Conservation (phyloP, 192 early-diverging fungal genomes). For the Hyaloraphidium curvatum region DNA sequence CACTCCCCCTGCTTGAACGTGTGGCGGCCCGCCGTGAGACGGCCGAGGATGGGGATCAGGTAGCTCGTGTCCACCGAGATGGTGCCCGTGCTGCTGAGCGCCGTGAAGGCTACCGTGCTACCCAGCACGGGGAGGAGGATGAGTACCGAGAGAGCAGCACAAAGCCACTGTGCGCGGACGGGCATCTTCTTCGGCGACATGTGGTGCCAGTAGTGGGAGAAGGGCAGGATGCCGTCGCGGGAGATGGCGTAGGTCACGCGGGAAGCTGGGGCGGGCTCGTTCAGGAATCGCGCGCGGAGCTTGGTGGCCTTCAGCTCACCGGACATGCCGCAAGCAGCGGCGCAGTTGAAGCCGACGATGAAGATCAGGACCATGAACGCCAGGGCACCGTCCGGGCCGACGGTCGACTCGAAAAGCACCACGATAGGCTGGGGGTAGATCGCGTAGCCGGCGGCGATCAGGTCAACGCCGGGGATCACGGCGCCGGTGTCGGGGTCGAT, state of each 20-base stretch:
- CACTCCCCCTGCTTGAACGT: slow-evolving; percentile 20
- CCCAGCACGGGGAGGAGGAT: slow-evolving; percentile 17
- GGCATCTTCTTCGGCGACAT: slow-evolving; percentile 17
- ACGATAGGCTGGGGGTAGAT: neutral
- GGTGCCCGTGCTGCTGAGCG: slow-evolving; percentile 20
- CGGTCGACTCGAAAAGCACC: neutral
- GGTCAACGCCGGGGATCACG: neutral
- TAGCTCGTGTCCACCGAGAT: slow-evolving; percentile 18
- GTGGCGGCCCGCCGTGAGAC: slow-evolving; percentile 9
- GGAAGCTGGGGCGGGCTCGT: slow-evolving; percentile 6
- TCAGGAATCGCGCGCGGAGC: neutral
- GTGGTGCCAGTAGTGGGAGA: slow-evolving; percentile 12
- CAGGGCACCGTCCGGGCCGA: slow-evolving; percentile 14
- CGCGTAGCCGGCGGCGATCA: neutral
- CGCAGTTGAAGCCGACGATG: slow-evolving; percentile 21
- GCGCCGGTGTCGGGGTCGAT: neutral
- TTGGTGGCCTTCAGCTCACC: neutral
- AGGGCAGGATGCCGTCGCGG: slow-evolving; percentile 23
- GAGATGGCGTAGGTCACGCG: slow-evolving; percentile 27
- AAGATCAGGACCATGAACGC: slow-evolving; percentile 20
- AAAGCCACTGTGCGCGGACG: slow-evolving; percentile 16
- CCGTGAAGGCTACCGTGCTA: slow-evolving; percentile 15
- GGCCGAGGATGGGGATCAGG: slow-evolving; percentile 9
- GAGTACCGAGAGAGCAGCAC: slow-evolving; percentile 12
- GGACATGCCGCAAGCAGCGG: slow-evolving; percentile 17